A percentile compares a stretch with the other conserved stretches of the same genome.
These are phyloP conservation scores for Ophiostoma ulmi DNA, from an alignment of 2,329 filamentous ascomycete genomes.

Conservation along the genomic window DNA sequence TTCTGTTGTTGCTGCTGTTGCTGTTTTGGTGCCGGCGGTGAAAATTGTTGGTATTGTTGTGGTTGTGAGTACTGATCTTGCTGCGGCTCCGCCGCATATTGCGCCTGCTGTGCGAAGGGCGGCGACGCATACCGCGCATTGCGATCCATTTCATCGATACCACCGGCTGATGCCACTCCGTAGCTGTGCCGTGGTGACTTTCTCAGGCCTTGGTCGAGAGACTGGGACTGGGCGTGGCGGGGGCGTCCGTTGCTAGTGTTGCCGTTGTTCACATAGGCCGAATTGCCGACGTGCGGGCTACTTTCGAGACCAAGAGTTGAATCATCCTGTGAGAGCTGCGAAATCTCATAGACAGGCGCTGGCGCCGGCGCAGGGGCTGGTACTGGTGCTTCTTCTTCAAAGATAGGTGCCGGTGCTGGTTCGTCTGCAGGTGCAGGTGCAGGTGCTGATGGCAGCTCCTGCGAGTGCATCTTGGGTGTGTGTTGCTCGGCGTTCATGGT, in stretches of 20 bases:
- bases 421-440: background rate
- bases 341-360: background rate
- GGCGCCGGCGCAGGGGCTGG: background rate
- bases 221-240: slow-evolving; percentile 45
- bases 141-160: slow-evolving; percentile 34
- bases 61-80: slow-evolving; percentile 19
- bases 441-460: slow-evolving; percentile 21
- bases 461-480: slow-evolving; percentile 18
- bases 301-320: slow-evolving; percentile 46
- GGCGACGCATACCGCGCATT: slow-evolving; percentile 24
- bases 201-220: slow-evolving; percentile 46
- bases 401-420: background rate
- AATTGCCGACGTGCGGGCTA: slow-evolving; percentile 38
- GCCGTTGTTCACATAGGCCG: slow-evolving; percentile 27
- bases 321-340: slow-evolving; percentile 42
- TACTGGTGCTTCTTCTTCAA: background rate
- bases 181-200: slow-evolving; percentile 35
- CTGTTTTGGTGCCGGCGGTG: slow-evolving; percentile 22
- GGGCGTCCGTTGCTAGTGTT: slow-evolving; percentile 30
- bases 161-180: slow-evolving; percentile 17
- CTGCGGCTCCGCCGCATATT: slow-evolving; percentile 15
- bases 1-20: slow-evolving; percentile 24
- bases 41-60: slow-evolving; percentile 26
- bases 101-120: slow-evolving; percentile 18
- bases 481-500: slow-evolving; percentile 47